Base-by-base conservation (phyloP, 169 alveolate genomes). In the Plasmodium reichenowi region DNA sequence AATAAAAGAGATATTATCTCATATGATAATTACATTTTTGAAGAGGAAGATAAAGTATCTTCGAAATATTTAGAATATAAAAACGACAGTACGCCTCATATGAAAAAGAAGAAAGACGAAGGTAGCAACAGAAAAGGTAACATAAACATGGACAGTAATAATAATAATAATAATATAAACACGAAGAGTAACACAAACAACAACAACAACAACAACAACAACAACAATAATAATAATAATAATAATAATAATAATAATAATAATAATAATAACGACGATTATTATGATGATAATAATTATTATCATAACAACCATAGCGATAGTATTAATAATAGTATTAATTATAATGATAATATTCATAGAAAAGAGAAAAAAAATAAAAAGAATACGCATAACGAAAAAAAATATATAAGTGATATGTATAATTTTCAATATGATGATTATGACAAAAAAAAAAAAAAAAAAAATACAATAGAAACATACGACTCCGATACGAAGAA, bases 361-460 rank as follows among this genome's bases (percentile, higher is more conserved):
- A 7, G 67, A 72, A n/a, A 17, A 5, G 66, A 71, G 0, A 20
- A 71, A n/a, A 26, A 56, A 1, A 22, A 56, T 3, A 22, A 15
- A 47, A 59, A 32, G 32, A n/a, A n/a, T 60, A 20, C 26, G 29
- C 26, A 60, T 1, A 22, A 60, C 26, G 70, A 60, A 60, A 17
- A 60, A 17, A 60, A 60, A 38, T 60, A 60, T 60, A 60, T 60
- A 4, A 54, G 54, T 10, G 50, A 72, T 13, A 13, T 54, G 22
- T 15, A 32, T 22, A 63, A 56, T 8, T 26, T 9, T 13, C 13
- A 29, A 72, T 13, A 45, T 50, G 72, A 72, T 10, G 71, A 72
- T 52, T 24, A n/a, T 26, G 24, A 38, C 5, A 2, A n/a, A 26
- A 54, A 13, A 72, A 50, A 20, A 72, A 72, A 56, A 0, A 13